Percentiles rank a stretch among this genome's conserved stretches.
These are phyloP conservation scores for Populus deltoides DNA, from an alignment of 345 rosid species.

Conservation along the genomic window DNA sequence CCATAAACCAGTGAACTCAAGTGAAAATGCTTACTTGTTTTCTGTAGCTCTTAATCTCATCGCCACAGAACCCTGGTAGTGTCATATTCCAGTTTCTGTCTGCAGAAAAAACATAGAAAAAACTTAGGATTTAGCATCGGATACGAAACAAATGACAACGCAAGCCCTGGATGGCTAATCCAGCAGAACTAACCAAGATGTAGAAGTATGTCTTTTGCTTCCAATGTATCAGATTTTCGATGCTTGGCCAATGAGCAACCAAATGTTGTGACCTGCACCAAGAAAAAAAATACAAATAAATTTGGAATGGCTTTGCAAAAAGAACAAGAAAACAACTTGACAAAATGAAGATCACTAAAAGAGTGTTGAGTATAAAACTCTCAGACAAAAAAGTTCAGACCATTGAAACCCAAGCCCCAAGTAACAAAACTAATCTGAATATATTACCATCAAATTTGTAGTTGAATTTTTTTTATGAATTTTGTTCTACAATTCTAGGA, in stretches of 20 bases:
- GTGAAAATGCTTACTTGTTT: slow-evolving; percentile 56
- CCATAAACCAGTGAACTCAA: slow-evolving; percentile 5
- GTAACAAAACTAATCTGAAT: too few species aligned
- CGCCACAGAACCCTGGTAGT: slow-evolving; percentile 85
- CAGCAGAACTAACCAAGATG: slow-evolving; percentile 75
- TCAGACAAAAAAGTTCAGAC: too few species aligned
- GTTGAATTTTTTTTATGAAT: too few species aligned
- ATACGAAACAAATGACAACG: slow-evolving; percentile 1
- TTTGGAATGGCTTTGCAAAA: background rate
- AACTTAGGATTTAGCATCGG: slow-evolving; percentile 7
- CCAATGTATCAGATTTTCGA: slow-evolving; percentile 84
- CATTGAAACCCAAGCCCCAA: too few species aligned
- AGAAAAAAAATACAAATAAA: background rate
- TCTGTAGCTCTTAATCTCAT: slow-evolving; percentile 81
- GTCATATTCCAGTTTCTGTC: slow-evolving; percentile 91
- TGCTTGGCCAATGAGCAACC: slow-evolving; percentile 98
- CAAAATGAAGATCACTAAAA: background rate
- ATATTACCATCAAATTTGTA: too few species aligned
- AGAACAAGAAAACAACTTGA: background rate
- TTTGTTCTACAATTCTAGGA: too few species aligned
- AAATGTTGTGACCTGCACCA: slow-evolving; percentile 75
- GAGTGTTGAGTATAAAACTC: background rate
- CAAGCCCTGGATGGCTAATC: slow-evolving; percentile 2
- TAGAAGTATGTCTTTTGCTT: slow-evolving; percentile 91
- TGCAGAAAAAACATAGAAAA: slow-evolving; percentile 33